Conservation (phyloP, 176 grass and related monocot genomes). For the Oryza brachyantha region DNA sequence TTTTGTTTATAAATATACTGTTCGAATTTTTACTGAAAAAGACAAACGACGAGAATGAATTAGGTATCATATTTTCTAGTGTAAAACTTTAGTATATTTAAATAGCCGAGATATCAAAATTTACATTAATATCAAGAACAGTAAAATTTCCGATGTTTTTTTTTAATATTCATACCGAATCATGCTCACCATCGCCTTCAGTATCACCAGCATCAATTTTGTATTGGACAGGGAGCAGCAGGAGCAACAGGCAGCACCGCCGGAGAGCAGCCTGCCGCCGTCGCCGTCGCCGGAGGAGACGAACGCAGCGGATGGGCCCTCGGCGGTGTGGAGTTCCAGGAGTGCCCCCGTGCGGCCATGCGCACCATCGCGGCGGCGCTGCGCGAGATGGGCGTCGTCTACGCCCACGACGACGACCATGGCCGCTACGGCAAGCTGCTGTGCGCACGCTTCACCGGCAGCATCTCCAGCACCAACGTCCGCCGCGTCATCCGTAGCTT, state of each 20-base stretch:
- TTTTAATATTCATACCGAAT: no score
- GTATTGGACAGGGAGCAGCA: background rate
- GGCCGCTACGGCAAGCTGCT: slow-evolving; percentile 43
- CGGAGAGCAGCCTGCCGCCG: background rate
- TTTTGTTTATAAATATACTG: no score
- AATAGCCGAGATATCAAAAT: no score
- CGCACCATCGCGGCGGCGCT: slow-evolving; percentile 38
- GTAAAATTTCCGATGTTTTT: no score
- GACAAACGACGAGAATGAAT: no score
- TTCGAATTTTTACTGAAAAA: no score
- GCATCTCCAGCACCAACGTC: background rate
- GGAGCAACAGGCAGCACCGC: background rate
- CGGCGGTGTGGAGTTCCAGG: slow-evolving; percentile 37
- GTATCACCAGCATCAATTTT: background rate
- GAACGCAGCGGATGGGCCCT: slow-evolving; percentile 33
- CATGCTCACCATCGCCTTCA: no score
- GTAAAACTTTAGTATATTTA: no score
- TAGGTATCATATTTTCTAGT: no score
- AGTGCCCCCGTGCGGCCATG: slow-evolving; percentile 57
- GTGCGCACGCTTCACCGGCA: slow-evolving; percentile 28
- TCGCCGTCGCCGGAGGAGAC: background rate
- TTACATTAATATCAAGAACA: no score
- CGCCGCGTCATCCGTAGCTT: background rate
- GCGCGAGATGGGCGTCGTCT: slow-evolving; percentile 41
- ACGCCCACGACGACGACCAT: slow-evolving; percentile 10